Evolutionary conservation across 1,139 yeast genomes (phyloP), one percentile per base, ranked within the genome.

Genomic region (Yamadazyma sp.): DNA sequence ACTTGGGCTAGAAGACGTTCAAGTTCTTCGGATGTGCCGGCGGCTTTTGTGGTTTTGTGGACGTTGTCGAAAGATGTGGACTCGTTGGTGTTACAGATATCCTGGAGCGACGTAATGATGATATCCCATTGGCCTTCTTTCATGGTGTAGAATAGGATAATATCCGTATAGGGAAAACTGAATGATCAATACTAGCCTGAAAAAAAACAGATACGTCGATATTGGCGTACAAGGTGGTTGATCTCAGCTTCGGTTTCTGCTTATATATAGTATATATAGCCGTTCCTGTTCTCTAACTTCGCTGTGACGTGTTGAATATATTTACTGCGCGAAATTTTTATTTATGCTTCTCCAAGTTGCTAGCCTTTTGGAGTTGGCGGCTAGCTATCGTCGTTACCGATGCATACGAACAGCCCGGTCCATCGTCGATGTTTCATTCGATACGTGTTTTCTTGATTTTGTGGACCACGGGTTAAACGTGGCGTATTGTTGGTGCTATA

Each of bases 41-140:
- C 59, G 9, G 56, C 53, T 21, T 29, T 29, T 17, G 23, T 18
- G 48, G 22, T 53, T 16, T 20, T 55, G 45, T 64, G 62, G 21
- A 68, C 54, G 38, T 70, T 71, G 45, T 81, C 83, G 41, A 82
- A 76, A 3, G 74, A 56, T 5, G 67, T 56, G 12, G 74, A 67
- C 48, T 79, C 86, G 51, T 81, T 80, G 31, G 78, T 67, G 46
- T 76, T 81, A 56, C 80, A 79, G 12, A 81, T 71, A 48, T 82
- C 89, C 54, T 82, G 89, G 20, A 83, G 64, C 2, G 85, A 78
- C 6, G 86, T 72, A 11, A 80, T 66, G 6, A 81, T 80, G 29
- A 77, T 73, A 51, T 80, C 86, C 90, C 90, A 83, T 51, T 78
- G 75, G 1, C 86, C 82, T 33, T 75, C 71, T 17, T 31, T 37